phyloP scores from a whole-genome alignment of 768 basidiomycete genomes.

The Xerocomellus chrysenteron region DNA sequence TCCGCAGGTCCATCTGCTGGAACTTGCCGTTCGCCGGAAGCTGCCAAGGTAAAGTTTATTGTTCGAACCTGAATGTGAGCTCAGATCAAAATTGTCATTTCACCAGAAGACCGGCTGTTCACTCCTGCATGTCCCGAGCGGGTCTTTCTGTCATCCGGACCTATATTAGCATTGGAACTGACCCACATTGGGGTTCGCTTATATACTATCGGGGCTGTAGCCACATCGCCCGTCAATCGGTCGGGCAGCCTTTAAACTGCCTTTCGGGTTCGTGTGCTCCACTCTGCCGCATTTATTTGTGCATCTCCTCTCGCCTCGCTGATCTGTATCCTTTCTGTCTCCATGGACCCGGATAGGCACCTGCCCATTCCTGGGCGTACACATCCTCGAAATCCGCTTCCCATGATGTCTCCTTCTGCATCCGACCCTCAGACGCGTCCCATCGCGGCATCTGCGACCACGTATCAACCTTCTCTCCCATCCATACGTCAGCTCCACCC shows the following conservation, averaged over 20 bases:
- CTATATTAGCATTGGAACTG: conserved; percentile 27
- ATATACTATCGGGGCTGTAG: conserved; percentile 28
- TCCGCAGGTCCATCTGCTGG: conserved; percentile 28
- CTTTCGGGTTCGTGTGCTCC: conserved; percentile 23
- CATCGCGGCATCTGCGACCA: conserved; percentile 21
- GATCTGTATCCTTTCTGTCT: conserved; percentile 4
- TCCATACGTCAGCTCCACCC: conserved; percentile 70
- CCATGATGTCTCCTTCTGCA: conserved; percentile 27
- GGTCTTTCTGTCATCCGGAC: conserved; percentile 27
- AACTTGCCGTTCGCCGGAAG: conserved; percentile 28
- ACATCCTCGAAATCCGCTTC: conserved; percentile 26
- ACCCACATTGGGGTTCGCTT: conserved; percentile 30
- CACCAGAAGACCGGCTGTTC: conserved; percentile 20
- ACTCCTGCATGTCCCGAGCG: conserved; percentile 28
- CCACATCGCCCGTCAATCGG: conserved; percentile 27
- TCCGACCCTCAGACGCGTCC: conserved; percentile 29
- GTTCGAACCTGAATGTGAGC: conserved; percentile 25
- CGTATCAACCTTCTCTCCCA: conserved; percentile 44
- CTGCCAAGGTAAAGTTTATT: conserved; percentile 32
- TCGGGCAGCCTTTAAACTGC: conserved; percentile 24
- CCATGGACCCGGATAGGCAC: conserved; percentile 41
- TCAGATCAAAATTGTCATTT: conserved; percentile 27
- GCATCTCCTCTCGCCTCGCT: conserved; percentile 17
- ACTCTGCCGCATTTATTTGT: conserved; percentile 22
- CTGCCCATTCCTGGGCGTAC: conserved; percentile 35